Conservation (phyloP, 2,329 filamentous ascomycete genomes). For the Fusarium sororula region DNA sequence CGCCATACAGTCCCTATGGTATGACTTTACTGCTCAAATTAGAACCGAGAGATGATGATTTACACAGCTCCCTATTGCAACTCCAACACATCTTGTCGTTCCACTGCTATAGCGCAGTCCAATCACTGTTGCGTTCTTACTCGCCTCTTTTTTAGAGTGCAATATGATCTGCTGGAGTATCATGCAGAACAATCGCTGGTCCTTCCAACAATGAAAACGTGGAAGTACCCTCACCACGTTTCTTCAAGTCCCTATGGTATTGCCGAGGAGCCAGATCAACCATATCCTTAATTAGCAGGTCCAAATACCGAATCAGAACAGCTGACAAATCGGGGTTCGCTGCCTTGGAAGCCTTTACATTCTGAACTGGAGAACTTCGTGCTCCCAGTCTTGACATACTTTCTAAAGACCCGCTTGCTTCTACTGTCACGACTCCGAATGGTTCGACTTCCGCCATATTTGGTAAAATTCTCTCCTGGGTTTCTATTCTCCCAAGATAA, state of each 20-base stretch:
- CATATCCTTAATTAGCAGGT: not conserved
- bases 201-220: not conserved
- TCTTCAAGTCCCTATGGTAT: not conserved
- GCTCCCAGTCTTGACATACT: not conserved
- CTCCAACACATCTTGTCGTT: not conserved
- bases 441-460: not conserved
- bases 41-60: not conserved
- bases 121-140: not conserved
- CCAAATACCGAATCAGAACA: not conserved
- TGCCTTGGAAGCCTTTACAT: not conserved
- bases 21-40: conserved; percentile 5
- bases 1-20: not conserved
- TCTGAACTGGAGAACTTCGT: not conserved
- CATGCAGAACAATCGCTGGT: not conserved
- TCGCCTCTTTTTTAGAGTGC: not conserved
- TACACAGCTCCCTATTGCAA: not conserved
- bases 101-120: not conserved
- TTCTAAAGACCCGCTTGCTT: not conserved
- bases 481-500: not conserved
- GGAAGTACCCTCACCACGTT: not conserved
- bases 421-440: not conserved
- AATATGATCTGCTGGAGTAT: not conserved
- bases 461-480: not conserved
- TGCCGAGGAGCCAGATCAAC: not conserved
- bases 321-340: not conserved